Conservation (phyloP, 176 grass and related monocot genomes). For the Oryza rufipogon region DNA sequence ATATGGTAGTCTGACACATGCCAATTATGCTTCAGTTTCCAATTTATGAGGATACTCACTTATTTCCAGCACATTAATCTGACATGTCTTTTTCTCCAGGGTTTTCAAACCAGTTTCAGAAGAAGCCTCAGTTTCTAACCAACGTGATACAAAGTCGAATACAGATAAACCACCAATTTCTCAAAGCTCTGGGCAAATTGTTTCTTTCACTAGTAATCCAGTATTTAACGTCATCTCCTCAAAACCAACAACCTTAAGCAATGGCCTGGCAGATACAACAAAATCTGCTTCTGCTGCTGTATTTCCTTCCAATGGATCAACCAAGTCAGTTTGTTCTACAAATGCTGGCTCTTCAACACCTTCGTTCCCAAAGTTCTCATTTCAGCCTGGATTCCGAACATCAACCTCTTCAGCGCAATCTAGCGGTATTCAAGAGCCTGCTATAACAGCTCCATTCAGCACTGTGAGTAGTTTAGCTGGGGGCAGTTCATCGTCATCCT, state of each 20-base stretch:
- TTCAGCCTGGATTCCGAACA: constrained; percentile 19
- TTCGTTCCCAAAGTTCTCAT: constrained; percentile 11
- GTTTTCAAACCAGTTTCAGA: constrained; percentile 30
- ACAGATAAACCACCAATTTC: constrained; percentile 30
- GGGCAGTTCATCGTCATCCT: constrained; percentile 1
- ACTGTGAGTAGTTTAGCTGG: constrained; percentile 28
- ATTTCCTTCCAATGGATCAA: constrained; percentile 12
- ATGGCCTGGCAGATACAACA: constrained; percentile 31
- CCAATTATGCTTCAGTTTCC: constrained; percentile 15
- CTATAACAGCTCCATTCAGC: background rate
- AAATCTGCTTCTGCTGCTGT: constrained; percentile 20
- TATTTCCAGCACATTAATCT: constrained; percentile 3
- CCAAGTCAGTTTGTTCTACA: background rate
- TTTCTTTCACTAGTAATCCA: constrained; percentile 43
- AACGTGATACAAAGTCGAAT: constrained; percentile 29
- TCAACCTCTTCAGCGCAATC: constrained; percentile 6
- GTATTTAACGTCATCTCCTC: constrained; percentile 38
- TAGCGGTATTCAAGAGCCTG: background rate
- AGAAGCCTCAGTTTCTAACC: constrained; percentile 22
- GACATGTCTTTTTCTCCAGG: constrained; percentile 35
- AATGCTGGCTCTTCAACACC: constrained; percentile 16
- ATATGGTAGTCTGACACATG: constrained; percentile 8
- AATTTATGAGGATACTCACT: constrained; percentile 10
- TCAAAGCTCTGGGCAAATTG: constrained; percentile 36
- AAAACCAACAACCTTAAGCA: constrained; percentile 34